Base-by-base conservation (phyloP, 148 eudicot species). In the Fagopyrum tataricum region DNA sequence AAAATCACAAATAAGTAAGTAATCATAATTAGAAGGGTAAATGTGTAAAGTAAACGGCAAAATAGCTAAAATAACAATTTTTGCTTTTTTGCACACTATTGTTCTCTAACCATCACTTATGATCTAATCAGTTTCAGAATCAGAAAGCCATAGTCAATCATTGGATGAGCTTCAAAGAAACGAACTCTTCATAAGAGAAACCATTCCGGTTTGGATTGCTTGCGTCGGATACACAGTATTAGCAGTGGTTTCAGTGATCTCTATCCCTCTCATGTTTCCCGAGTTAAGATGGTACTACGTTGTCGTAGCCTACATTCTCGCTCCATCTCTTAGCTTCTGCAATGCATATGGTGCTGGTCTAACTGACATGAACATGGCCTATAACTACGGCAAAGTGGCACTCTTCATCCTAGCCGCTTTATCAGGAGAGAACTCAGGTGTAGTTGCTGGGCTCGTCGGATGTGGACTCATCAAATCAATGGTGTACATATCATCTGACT, bases 291-390 rank as follows among this genome's bases (percentile, higher is more conserved):
- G 96, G 90, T 88, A 88, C 77, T 88, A 79, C 31, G 83, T 90
- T 4, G 52, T 88, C 0, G 74, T 86, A 1, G 83, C 90, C 64
- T 88, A 90, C 82, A 72, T 86, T 39, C 74, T 90, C 3, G 85
- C 92, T 4, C 92, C 96, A 0, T 72, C 83, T 5, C 62, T 90
- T 31, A 85, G 89, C 75, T 89, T 89, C 75, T 84, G 86, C 79
- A 89, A 87, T 46, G 94, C 91, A 0, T 89, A 89, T 76, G 94
- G 94, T 43, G 84, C 89, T 1, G 94, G 94, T 10, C 67, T 89
- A 42, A 89, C 94, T 0, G 94, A 89, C 53, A 74, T 82, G 40
- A 87, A 87, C 87, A 87, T 89, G 88, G 80, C 91, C 53, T 87
- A 82, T 55, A 89, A 89, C 48, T 89, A 89, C 21, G 89, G 91